Evolutionary conservation across 331 rosid genomes (phyloP), one percentile per base, ranked within the genome.

Genomic region (Dryas integrifolia): DNA sequence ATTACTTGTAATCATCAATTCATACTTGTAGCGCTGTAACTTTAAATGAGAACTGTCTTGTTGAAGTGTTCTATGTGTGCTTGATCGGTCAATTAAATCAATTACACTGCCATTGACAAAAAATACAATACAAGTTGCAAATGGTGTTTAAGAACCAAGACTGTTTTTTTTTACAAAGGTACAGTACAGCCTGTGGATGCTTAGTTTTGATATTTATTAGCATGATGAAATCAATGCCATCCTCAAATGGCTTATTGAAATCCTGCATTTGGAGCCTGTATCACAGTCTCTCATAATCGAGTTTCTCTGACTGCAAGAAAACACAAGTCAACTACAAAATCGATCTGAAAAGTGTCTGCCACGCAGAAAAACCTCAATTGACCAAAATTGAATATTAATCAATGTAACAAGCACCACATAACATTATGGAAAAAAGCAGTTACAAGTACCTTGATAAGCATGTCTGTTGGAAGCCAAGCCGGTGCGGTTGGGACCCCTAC

Each of bases 401-500:
- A 48, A 4, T 5, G 0, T 45, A 4, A 46, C 24, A 21, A 21
- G 35, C 35, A 30, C 3, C 35, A 30, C 3, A 30, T 30, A 30
- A 30, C 3, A 30, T 30, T 30, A 30, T 30, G 35, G 13, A 65
- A 61, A 67, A 26, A 78, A 66, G 58, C 55, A 79, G 49, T 46
- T 69, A 74, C 49, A 18, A 14, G 41, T 85, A 93, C 98, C 98
- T 89, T 88, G 72, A 93, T 93, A 44, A 91, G 97, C 97, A 93
- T 89, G 70, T 93, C 72, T 35, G 97, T 91, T 43, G 98, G 98
- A 82, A 91, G 96, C 98, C 98, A 93, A 62, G 98, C 98, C 7
- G 98, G 97, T 46, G 98, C 96, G 7, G 98, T 94, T 69, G 97
- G 98, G 53, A 94, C 49, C 65, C 98, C 98, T 65, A 93, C 95